Evolutionary conservation across 2,329 filamentous ascomycete genomes (phyloP).

Genomic region (Torrubiellomyces zombiae): DNA sequence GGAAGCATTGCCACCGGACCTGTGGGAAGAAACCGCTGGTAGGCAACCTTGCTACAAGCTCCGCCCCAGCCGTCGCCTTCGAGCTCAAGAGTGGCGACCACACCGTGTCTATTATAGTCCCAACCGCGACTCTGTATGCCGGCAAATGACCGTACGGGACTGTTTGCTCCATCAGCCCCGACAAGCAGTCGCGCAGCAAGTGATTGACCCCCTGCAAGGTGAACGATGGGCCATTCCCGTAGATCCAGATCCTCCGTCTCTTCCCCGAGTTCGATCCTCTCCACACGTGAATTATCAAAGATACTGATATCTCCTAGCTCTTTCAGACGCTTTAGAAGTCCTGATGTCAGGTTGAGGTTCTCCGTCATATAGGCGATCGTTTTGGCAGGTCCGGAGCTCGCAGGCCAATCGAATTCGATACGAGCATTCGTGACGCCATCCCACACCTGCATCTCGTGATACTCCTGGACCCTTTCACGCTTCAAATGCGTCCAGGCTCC

Average conservation of each 20-base stretch:
- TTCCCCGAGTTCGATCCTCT: conserved; percentile 60
- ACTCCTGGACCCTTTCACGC: conserved; percentile 59
- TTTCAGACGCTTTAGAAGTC: conserved; percentile 54
- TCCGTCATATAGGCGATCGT: conserved; percentile 94
- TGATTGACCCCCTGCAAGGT: conserved; percentile 47
- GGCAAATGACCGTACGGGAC: conserved; percentile 78
- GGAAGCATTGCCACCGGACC: conserved; percentile 87
- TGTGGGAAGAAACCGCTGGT: conserved; percentile 86
- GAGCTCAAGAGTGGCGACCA: conserved; percentile 76
- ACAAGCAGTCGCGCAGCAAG: conserved; percentile 73
- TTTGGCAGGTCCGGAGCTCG: conserved; percentile 27
- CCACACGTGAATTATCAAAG: conserved; percentile 62
- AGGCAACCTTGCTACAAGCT: conserved; percentile 54
- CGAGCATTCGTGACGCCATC: conserved; percentile 77
- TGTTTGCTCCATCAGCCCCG: conserved; percentile 89
- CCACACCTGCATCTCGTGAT: conserved; percentile 97
- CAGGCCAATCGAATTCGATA: conserved; percentile 72
- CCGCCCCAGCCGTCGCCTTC: conserved; percentile 41
- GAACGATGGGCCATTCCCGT: conserved; percentile 73
- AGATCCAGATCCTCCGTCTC: conserved; percentile 56
- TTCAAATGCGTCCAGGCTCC: conserved; percentile 74
- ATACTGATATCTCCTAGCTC: conserved; percentile 53
- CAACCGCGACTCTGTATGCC: conserved; percentile 75
- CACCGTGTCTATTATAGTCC: conserved; percentile 82
- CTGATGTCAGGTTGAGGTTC: conserved; percentile 76